Evolutionary conservation across 371 early-diverging fungal species (phyloP).

Genomic region (Actinomucor elegans): DNA sequence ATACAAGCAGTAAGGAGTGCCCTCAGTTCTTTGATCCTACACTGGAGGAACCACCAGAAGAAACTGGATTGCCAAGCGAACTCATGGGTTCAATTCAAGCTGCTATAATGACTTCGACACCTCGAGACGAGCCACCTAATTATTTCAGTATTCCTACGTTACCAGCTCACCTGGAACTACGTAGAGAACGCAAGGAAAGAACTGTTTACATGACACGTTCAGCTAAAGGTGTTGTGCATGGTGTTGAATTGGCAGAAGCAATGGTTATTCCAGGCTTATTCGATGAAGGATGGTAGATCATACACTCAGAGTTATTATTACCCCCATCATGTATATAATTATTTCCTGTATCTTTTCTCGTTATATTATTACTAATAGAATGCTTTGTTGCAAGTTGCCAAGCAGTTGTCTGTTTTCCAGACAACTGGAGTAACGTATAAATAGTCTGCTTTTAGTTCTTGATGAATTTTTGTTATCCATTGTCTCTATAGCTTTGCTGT

Average conservation of each 20-base stretch:
- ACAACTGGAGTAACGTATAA: no score
- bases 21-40: constrained; percentile 43
- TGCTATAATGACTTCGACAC: constrained; percentile 29
- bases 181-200: constrained; percentile 39
- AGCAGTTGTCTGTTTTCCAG: no score
- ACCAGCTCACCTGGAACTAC: constrained; percentile 33
- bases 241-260: constrained; percentile 31
- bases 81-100: constrained; percentile 23
- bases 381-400: no score
- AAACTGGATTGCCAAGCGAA: constrained; percentile 18
- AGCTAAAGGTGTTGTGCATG: constrained; percentile 25
- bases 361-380: no score
- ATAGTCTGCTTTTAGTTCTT: no score
- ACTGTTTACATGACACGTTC: constrained; percentile 35
- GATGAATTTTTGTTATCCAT: no score
- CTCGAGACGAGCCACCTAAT: constrained; percentile 44
- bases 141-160: constrained; percentile 39
- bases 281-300: constrained; percentile 37
- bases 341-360: no score
- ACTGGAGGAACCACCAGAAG: constrained; percentile 42
- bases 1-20: constrained; percentile 30
- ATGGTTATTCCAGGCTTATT: constrained; percentile 29
- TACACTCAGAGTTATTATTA: no score
- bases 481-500: no score
- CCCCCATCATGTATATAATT: no score